These are phyloP conservation scores for Backusella circina DNA, from an alignment of 192 early-diverging fungal genomes.

Conservation along the genomic window DNA sequence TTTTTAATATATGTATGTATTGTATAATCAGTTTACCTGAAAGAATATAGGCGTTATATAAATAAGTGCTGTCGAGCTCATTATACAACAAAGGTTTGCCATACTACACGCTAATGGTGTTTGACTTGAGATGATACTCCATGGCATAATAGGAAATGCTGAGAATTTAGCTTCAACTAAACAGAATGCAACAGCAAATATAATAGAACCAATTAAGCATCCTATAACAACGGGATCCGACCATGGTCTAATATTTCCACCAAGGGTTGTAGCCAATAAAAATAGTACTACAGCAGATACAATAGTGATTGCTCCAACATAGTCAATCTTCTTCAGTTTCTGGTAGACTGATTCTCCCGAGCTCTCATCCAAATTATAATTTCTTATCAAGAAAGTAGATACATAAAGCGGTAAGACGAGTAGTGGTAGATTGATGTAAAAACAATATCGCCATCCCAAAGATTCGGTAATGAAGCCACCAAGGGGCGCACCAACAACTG, in stretches of 20 bases:
- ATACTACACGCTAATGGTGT: slow-evolving; percentile 21
- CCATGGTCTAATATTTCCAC: slow-evolving; percentile 55
- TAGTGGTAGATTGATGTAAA: slow-evolving; percentile 82
- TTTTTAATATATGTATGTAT: not conserved
- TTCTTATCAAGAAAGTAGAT: slow-evolving; percentile 37
- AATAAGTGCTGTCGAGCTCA: slow-evolving; percentile 25
- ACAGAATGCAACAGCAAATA: slow-evolving; percentile 33
- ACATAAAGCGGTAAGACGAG: slow-evolving; percentile 47
- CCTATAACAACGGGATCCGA: slow-evolving; percentile 40
- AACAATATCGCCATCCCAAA: slow-evolving; percentile 60
- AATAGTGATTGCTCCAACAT: slow-evolving; percentile 38
- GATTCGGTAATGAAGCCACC: slow-evolving; percentile 62
- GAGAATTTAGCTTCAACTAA: slow-evolving; percentile 56
- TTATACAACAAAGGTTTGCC: slow-evolving; percentile 46
- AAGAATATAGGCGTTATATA: slow-evolving; percentile 34
- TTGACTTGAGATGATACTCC: slow-evolving; percentile 50
- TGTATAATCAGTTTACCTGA: slow-evolving; percentile 12
- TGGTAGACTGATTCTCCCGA: slow-evolving; percentile 53
- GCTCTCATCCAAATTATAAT: slow-evolving; percentile 30
- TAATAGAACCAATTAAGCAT: slow-evolving; percentile 33
- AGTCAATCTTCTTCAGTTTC: slow-evolving; percentile 54
- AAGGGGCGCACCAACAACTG: slow-evolving; percentile 66
- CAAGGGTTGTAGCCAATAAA: slow-evolving; percentile 50
- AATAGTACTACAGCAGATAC: slow-evolving; percentile 36
- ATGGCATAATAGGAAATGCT: slow-evolving; percentile 59